Percentiles rank a stretch among this genome's conserved stretches.
Evolutionary conservation across 768 basidiomycete genomes (phyloP).

Genomic region (Scleroderma bovista): DNA sequence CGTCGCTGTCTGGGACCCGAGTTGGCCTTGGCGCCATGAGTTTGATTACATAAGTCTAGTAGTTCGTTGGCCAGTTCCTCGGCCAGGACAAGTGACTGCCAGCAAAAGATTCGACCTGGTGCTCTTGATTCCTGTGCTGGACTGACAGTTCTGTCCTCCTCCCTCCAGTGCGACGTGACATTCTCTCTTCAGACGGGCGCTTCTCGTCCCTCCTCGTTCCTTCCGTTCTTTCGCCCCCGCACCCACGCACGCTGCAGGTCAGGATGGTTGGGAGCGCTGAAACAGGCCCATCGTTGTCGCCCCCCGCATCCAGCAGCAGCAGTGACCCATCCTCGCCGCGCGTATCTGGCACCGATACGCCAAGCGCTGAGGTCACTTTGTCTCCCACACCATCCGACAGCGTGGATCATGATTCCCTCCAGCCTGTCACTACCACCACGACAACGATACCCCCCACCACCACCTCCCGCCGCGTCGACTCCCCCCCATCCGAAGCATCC

Average conservation of each 20-base stretch:
- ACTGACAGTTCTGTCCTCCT: neutral
- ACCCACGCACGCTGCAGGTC: neutral
- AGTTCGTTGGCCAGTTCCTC: neutral
- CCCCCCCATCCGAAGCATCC: neutral
- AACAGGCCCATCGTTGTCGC: neutral
- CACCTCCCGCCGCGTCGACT: neutral
- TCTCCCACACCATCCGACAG: neutral
- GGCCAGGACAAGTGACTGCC: too few species aligned
- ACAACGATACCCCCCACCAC: too few species aligned
- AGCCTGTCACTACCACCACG: too few species aligned
- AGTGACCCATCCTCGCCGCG: neutral
- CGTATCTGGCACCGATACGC: neutral
- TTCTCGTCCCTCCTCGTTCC: neutral
- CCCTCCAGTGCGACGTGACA: neutral
- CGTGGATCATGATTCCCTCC: neutral
- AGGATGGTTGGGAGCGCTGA: neutral
- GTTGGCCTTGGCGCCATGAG: too few species aligned
- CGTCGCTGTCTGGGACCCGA: too few species aligned
- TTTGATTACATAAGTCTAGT: too few species aligned
- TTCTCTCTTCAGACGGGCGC: neutral
- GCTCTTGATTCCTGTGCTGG: neutral
- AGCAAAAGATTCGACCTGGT: neutral
- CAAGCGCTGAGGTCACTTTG: neutral
- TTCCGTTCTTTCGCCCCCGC: neutral
- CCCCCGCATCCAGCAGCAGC: neutral